Base-by-base conservation (phyloP, 1,139 yeast genomes). In the Saccharomyces hybrid region DNA sequence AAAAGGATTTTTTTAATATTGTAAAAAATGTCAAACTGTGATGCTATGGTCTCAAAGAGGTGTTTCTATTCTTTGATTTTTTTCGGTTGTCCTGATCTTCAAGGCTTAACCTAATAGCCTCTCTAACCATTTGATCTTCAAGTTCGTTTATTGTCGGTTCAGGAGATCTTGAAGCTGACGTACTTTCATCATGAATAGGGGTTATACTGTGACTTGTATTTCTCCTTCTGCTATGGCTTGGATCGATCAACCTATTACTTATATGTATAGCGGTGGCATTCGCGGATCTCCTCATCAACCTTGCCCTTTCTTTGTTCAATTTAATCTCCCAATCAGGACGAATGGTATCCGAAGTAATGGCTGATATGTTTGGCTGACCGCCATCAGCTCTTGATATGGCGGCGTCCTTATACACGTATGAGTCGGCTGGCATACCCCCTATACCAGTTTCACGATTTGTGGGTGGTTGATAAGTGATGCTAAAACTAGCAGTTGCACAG, bases 241-340 rank as follows among this genome's bases (percentile, higher is more conserved):
- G 56, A 79, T 74, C 51, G 81, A 71, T 67, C 83, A 79, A 57
- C 84, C 89, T 31, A 88, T 84, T 13, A 90, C 95, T 69, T 47
- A 69, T 66, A 71, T 91, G 98, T 48, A 91, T 81, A 0, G 96
- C 96, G 50, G 89, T 88, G 0, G 98, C 98, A 16, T 96, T 89
- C 0, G 97, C 98, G 0, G 96, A 84, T 63, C 88, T 79, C 55
- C 96, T 78, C 0, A 96, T 96, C 48, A 89, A 74, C 61, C 83
- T 85, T 57, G 83, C 80, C 54, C 93, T 78, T 3, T 96, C 96
- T 49, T 81, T 75, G 14, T 77, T 75, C 54, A 93, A 76, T 61
- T 83, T 86, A 9, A 76, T 71, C 61, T 88, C 90, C 99, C 99
- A 93, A 65, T 89, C 96, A 1, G 99, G 98, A 53, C 97, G 77